These are phyloP conservation scores for Ustilago nuda DNA, from an alignment of 1,284 basidiomycete genomes.

Conservation along the genomic window DNA sequence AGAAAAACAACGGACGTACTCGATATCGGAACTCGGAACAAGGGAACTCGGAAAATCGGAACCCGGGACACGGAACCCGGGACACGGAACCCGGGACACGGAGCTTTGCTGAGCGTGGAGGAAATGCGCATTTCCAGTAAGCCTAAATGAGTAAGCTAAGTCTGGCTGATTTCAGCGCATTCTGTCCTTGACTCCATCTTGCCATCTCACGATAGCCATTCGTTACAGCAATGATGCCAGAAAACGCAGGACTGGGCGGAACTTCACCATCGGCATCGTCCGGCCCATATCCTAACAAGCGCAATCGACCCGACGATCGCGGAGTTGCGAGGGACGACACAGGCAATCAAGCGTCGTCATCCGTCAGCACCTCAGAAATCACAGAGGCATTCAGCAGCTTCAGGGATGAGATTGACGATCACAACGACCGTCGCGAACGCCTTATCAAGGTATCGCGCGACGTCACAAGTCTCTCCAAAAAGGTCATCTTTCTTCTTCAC, in stretches of 20 bases:
- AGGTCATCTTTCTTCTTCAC: conserved; percentile 92
- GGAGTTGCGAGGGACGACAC: neutral
- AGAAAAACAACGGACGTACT: no score
- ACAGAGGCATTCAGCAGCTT: conserved; percentile 48
- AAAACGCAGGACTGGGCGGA: conserved; percentile 3
- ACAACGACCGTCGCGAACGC: conserved; percentile 74
- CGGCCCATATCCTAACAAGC: conserved; percentile 26
- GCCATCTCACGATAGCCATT: neutral
- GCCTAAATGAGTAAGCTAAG: neutral
- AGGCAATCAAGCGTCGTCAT: conserved; percentile 3
- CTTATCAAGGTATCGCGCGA: conserved; percentile 84
- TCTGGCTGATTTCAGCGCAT: no score
- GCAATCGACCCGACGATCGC: conserved; percentile 23
- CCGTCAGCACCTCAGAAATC: conserved; percentile 6
- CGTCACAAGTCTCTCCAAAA: conserved; percentile 92
- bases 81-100: neutral
- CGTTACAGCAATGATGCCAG: conserved; percentile 8
- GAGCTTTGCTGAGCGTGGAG: conserved; percentile 1
- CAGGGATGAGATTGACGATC: conserved; percentile 62
- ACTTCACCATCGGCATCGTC: conserved; percentile 20
- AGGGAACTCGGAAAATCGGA: neutral
- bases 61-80: no score
- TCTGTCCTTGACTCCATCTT: neutral
- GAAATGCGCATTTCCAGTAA: neutral
- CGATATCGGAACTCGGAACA: neutral